Conservation (phyloP, 257 asterid genomes). For the Nicotiana obtusifolia region DNA sequence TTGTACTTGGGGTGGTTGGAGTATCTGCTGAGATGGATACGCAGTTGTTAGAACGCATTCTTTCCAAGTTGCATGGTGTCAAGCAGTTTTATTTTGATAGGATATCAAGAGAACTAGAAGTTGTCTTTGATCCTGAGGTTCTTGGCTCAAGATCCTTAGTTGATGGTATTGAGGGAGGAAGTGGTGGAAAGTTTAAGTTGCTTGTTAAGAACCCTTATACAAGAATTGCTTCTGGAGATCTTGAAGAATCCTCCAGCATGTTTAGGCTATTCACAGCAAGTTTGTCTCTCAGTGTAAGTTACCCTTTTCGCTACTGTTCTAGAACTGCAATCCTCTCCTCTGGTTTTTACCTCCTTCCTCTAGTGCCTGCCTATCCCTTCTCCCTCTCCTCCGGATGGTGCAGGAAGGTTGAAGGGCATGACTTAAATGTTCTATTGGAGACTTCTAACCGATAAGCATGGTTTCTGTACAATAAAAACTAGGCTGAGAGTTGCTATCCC, state of each 20-base stretch:
- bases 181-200: conserved; percentile 62
- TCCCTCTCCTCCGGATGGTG: too few species aligned
- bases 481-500: too few species aligned
- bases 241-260: conserved; percentile 80
- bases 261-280: conserved; percentile 78
- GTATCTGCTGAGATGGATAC: conserved; percentile 56
- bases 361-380: neutral
- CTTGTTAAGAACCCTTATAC: conserved; percentile 73
- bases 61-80: conserved; percentile 69
- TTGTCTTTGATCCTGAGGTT: conserved; percentile 89
- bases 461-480: too few species aligned
- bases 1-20: conserved; percentile 64
- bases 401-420: too few species aligned
- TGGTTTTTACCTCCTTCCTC: neutral
- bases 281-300: conserved; percentile 80
- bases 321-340: neutral
- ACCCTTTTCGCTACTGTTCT: neutral
- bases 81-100: conserved; percentile 55
- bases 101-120: conserved; percentile 49
- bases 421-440: too few species aligned
- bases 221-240: conserved; percentile 84
- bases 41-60: conserved; percentile 60
- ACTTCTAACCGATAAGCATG: too few species aligned
- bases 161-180: conserved; percentile 64
- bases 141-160: conserved; percentile 75